These are phyloP conservation scores for Aspergillus ochraceus DNA, from an alignment of 2,329 filamentous ascomycete genomes.

Conservation along the genomic window DNA sequence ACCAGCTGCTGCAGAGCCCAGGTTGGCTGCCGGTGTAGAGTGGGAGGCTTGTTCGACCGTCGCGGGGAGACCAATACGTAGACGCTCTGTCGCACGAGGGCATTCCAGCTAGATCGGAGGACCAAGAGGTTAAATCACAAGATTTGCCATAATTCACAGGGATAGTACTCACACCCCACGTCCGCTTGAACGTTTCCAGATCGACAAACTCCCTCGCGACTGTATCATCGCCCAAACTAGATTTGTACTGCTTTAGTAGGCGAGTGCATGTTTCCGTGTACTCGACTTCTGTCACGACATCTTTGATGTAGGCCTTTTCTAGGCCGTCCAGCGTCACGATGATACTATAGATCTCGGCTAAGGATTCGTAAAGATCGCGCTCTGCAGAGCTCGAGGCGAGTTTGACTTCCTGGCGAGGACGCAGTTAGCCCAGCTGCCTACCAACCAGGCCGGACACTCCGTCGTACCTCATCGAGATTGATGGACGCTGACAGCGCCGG, in stretches of 20 bases:
- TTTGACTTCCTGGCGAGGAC: constrained; percentile 74
- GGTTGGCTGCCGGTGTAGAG: constrained; percentile 47
- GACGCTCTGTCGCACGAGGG: constrained; percentile 86
- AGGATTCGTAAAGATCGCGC: constrained; percentile 89
- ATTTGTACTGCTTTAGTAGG: constrained; percentile 94
- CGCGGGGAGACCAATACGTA: constrained; percentile 88
- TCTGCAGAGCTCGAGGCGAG: constrained; percentile 82
- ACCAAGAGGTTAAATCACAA: not conserved
- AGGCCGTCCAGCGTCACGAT: constrained; percentile 93
- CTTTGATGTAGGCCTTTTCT: constrained; percentile 94
- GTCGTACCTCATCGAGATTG: constrained; percentile 80
- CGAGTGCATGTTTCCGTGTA: constrained; percentile 97
- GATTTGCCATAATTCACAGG: not conserved
- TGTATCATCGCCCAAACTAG: constrained; percentile 83
- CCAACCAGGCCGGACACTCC: constrained; percentile 4
- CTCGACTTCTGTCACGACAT: constrained; percentile 85
- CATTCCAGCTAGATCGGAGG: constrained; percentile 73
- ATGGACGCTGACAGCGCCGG: constrained; percentile 81
- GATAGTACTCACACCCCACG: constrained; percentile 74
- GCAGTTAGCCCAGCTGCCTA: constrained; percentile 21
- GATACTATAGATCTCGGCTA: constrained; percentile 97
- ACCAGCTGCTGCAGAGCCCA: constrained; percentile 27
- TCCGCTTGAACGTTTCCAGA: constrained; percentile 84
- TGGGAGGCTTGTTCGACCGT: constrained; percentile 66
- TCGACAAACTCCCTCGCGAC: constrained; percentile 88